phyloP scores from a whole-genome alignment of 1,284 basidiomycete genomes.

The Cronartium ribicola region DNA sequence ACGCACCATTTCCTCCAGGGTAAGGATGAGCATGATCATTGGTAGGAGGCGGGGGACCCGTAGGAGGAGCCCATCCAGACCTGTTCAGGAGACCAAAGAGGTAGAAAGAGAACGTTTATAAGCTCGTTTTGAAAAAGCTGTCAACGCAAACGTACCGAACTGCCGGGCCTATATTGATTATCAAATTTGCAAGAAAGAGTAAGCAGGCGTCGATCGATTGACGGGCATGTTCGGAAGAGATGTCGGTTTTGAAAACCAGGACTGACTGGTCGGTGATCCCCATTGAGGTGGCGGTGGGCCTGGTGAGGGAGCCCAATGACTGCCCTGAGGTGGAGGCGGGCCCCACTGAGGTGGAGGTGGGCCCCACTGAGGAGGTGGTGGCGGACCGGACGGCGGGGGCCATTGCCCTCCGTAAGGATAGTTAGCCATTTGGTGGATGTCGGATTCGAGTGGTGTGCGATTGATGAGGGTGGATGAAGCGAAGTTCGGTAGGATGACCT shows the following conservation, averaged over 20 bases:
- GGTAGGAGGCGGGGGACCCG: slow-evolving; percentile 31
- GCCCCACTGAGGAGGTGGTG: background rate
- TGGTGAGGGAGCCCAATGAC: background rate
- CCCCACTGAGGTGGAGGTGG: slow-evolving; percentile 19
- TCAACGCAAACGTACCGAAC: background rate
- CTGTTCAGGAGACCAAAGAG: background rate
- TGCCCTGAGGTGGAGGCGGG: slow-evolving; percentile 25
- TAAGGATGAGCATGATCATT: slow-evolving; percentile 39
- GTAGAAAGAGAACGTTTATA: background rate
- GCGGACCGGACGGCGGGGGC: slow-evolving; percentile 11
- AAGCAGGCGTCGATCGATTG: background rate
- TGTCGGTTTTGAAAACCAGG: background rate
- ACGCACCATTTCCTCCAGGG: slow-evolving; percentile 31
- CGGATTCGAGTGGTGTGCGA: background rate
- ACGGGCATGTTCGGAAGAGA: background rate
- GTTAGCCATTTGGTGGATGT: slow-evolving; percentile 23
- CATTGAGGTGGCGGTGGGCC: slow-evolving; percentile 1
- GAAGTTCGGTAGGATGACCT: background rate
- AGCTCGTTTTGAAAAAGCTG: background rate
- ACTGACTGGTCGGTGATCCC: background rate
- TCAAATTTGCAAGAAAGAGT: background rate
- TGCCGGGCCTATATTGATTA: background rate
- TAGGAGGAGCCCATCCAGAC: slow-evolving; percentile 29
- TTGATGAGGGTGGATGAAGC: background rate
- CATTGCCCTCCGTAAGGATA: slow-evolving; percentile 37